Evolutionary conservation across 805 yeast species (phyloP).

Genomic region (Metschnikowia gelsemii): DNA sequence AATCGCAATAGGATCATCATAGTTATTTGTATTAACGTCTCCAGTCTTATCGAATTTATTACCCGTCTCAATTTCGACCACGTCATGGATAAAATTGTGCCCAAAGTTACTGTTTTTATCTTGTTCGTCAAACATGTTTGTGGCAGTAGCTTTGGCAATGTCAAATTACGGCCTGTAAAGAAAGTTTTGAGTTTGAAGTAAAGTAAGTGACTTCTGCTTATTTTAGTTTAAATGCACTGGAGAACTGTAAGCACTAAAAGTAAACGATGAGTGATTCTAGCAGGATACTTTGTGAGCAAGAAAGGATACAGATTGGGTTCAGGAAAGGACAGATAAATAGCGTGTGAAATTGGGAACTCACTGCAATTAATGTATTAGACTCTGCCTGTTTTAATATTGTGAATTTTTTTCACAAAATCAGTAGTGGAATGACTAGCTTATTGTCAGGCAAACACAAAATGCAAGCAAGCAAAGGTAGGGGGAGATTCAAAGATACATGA

Average conservation of each 20-base stretch:
- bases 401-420: no score
- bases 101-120: neutral
- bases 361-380: no score
- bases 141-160: neutral
- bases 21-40: no score
- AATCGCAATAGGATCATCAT: neutral
- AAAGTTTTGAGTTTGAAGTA: no score
- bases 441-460: conserved; percentile 4
- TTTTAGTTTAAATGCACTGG: no score
- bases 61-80: conserved; percentile 2
- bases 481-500: conserved; percentile 4
- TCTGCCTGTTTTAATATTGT: no score
- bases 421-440: no score
- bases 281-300: neutral
- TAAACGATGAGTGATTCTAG: neutral
- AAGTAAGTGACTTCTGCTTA: no score
- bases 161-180: no score
- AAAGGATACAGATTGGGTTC: neutral
- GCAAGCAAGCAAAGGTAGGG: neutral
- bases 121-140: conserved; percentile 2
- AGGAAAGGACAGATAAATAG: neutral
- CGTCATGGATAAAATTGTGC: neutral
- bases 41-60: no score
- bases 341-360: neutral
- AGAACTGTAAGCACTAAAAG: neutral